Percentiles rank a stretch among this genome's conserved stretches.
These are phyloP conservation scores for Nymphaea colorata DNA, from an alignment of 164 flowering plant species.

Conservation along the genomic window DNA sequence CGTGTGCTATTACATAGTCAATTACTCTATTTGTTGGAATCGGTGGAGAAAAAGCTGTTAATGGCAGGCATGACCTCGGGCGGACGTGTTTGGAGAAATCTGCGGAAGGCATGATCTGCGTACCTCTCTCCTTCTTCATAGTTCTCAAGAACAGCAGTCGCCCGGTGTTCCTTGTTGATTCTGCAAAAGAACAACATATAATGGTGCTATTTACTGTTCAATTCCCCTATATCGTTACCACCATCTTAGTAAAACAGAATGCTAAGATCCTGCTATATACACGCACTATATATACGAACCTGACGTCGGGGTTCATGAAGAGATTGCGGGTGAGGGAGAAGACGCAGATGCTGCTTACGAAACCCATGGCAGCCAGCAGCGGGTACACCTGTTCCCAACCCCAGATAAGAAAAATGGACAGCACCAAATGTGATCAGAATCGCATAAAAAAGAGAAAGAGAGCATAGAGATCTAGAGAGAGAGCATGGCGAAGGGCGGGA, in stretches of 20 bases:
- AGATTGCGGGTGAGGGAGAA: conserved; percentile 62
- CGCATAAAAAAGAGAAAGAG: neutral
- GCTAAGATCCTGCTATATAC: neutral
- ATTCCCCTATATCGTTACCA: no score
- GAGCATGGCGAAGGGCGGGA: no score
- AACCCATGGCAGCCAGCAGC: conserved; percentile 60
- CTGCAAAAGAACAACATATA: conserved; percentile 15
- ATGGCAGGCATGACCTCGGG: conserved; percentile 74
- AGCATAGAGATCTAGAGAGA: neutral
- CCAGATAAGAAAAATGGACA: neutral
- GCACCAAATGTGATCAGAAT: neutral
- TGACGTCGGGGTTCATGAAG: conserved; percentile 64
- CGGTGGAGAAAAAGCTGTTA: conserved; percentile 46
- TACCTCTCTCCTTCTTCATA: conserved; percentile 78
- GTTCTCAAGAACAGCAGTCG: conserved; percentile 49
- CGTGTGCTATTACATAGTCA: no score
- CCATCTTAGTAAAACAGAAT: no score
- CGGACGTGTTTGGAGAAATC: conserved; percentile 57
- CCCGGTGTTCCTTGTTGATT: conserved; percentile 40
- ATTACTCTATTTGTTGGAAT: no score
- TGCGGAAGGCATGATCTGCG: conserved; percentile 52
- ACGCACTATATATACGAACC: conserved; percentile 20
- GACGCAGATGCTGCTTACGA: conserved; percentile 48
- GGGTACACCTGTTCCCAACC: conserved; percentile 52
- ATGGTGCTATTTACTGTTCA: neutral